A percentile compares a stretch with the other conserved stretches of the same genome.
Evolutionary conservation across 768 basidiomycete genomes (phyloP).

Genomic region (Hygrocybe coccinea): DNA sequence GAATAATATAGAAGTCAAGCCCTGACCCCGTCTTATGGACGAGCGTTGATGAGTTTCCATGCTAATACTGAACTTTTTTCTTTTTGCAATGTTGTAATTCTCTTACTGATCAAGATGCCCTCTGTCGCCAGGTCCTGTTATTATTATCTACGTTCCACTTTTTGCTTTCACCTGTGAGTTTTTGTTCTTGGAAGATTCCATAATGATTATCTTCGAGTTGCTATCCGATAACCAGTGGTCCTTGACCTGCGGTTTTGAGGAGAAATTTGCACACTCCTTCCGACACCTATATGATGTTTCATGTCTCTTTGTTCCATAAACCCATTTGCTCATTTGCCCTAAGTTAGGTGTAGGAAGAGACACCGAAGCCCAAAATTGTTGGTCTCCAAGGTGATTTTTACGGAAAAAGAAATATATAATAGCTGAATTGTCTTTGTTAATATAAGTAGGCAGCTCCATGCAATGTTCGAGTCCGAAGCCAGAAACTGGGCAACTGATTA

Average conservation of each 20-base stretch:
- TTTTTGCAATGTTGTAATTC: constrained; percentile 1
- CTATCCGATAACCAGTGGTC: constrained; percentile 14
- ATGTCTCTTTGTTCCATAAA: too few relatives aligned
- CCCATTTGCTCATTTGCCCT: too few relatives aligned
- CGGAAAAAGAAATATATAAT: too few relatives aligned
- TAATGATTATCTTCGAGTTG: constrained; percentile 11
- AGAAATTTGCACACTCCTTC: constrained; percentile 16
- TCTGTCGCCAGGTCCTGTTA: background rate
- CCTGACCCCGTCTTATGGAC: constrained; percentile 74
- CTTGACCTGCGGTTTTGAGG: constrained; percentile 17
- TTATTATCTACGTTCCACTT: background rate
- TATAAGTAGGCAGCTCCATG: too few relatives aligned
- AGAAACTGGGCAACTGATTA: background rate
- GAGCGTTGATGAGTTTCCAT: constrained; percentile 74
- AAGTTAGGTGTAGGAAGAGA: too few relatives aligned
- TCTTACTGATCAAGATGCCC: constrained; percentile 13
- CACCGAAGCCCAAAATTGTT: too few relatives aligned
- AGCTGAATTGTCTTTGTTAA: too few relatives aligned
- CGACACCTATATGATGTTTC: too few relatives aligned
- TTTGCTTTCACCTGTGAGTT: too few relatives aligned
- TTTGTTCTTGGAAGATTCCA: too few relatives aligned
- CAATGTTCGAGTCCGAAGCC: background rate
- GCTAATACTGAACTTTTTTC: constrained; percentile 71
- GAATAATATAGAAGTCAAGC: constrained; percentile 88
- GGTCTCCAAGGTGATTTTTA: too few relatives aligned